phyloP scores from a whole-genome alignment of 2,329 filamentous ascomycete genomes.

The Colletotrichum lindemuthianum region DNA sequence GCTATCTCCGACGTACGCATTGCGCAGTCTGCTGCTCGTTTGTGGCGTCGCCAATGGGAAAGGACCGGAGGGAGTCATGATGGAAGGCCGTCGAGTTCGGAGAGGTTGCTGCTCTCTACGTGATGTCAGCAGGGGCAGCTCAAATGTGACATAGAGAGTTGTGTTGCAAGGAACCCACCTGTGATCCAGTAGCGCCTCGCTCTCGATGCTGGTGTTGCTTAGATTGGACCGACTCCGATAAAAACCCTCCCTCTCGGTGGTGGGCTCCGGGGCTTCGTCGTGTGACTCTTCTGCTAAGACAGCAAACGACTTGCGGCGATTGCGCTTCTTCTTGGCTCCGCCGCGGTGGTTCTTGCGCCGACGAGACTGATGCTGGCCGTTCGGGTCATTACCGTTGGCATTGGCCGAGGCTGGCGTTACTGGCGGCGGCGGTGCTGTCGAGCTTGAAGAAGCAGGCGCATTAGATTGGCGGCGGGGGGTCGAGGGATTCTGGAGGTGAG shows the following conservation, averaged over 20 bases:
- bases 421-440: slow-evolving; percentile 26
- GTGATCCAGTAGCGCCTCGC: slow-evolving; percentile 88
- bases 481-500: slow-evolving; percentile 23
- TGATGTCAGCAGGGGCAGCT: slow-evolving; percentile 17
- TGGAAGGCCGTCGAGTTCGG: slow-evolving; percentile 71
- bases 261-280: slow-evolving; percentile 45
- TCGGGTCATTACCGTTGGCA: slow-evolving; percentile 27
- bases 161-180: slow-evolving; percentile 60
- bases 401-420: slow-evolving; percentile 16
- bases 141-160: slow-evolving; percentile 1
- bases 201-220: slow-evolving; percentile 90
- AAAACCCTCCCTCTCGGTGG: slow-evolving; percentile 53
- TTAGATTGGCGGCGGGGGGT: slow-evolving; percentile 24
- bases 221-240: slow-evolving; percentile 66
- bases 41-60: slow-evolving; percentile 41
- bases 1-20: slow-evolving; percentile 48
- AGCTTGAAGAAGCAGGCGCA: slow-evolving; percentile 33
- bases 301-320: slow-evolving; percentile 84
- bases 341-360: slow-evolving; percentile 79
- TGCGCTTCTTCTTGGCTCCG: slow-evolving; percentile 79
- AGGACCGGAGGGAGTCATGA: slow-evolving; percentile 49
- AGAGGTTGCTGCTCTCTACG: slow-evolving; percentile 68
- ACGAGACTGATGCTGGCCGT: slow-evolving; percentile 36
- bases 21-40: slow-evolving; percentile 39
- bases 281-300: slow-evolving; percentile 66